These are phyloP conservation scores for Metschnikowia kofuensis DNA, from an alignment of 805 yeast species.

Conservation along the genomic window DNA sequence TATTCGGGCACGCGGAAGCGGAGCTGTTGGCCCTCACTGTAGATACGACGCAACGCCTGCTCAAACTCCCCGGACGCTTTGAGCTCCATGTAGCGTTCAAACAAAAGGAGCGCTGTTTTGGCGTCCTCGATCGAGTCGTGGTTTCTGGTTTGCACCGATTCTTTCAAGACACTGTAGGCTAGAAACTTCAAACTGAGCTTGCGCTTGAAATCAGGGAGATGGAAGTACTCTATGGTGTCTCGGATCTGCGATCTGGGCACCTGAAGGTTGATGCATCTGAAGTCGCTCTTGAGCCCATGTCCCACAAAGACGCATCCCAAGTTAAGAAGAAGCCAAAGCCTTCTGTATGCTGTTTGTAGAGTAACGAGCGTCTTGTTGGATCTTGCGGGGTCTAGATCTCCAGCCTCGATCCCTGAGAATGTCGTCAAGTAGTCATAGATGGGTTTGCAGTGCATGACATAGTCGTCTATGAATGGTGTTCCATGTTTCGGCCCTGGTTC, in stretches of 20 bases:
- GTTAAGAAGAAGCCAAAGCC: slow-evolving; percentile 85
- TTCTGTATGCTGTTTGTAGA: slow-evolving; percentile 78
- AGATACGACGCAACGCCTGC: slow-evolving; percentile 59
- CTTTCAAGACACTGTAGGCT: slow-evolving; percentile 72
- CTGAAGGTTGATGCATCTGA: slow-evolving; percentile 86
- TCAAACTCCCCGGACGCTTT: slow-evolving; percentile 58
- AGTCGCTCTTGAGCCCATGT: slow-evolving; percentile 88
- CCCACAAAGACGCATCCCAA: slow-evolving; percentile 92
- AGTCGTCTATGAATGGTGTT: slow-evolving; percentile 87
- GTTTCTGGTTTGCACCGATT: slow-evolving; percentile 83
- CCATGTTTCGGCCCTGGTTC: slow-evolving; percentile 63
- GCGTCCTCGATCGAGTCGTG: slow-evolving; percentile 99
- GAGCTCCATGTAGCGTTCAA: slow-evolving; percentile 67
- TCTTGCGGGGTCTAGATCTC: slow-evolving; percentile 72
- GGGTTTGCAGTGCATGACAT: slow-evolving; percentile 67
- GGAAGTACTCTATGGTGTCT: slow-evolving; percentile 82
- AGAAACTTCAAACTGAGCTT: slow-evolving; percentile 81
- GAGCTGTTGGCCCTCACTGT: slow-evolving; percentile 61
- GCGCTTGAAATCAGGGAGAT: slow-evolving; percentile 70
- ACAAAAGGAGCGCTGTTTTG: slow-evolving; percentile 73
- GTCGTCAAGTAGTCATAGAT: slow-evolving; percentile 85
- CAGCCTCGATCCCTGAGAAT: slow-evolving; percentile 91
- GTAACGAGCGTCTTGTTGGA: slow-evolving; percentile 73
- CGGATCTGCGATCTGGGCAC: slow-evolving; percentile 84
- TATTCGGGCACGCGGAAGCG: slow-evolving; percentile 50